These are phyloP conservation scores for Ulota crispa DNA, from an alignment of 225 moss, liverwort and hornwort genomes.

Conservation along the genomic window DNA sequence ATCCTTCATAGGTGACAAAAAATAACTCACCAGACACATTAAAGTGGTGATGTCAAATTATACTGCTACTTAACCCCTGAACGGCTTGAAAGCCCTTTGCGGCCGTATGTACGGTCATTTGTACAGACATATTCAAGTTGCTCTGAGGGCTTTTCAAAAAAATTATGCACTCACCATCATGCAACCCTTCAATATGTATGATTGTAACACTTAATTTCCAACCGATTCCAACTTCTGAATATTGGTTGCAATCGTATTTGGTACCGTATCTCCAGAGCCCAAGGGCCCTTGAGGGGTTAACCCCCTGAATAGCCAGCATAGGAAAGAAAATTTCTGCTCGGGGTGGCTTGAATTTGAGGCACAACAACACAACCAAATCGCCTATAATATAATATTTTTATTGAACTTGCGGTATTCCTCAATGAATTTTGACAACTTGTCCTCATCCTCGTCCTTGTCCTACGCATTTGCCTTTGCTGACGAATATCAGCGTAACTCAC, in stretches of 20 bases:
- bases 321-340: background rate
- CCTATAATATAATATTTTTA: background rate
- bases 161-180: no score
- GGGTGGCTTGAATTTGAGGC: background rate
- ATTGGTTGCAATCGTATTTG: no score
- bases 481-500: constrained; percentile 12
- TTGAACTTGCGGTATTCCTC: background rate
- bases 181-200: no score
- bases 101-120: no score
- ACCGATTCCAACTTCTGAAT: no score
- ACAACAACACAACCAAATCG: constrained; percentile 21
- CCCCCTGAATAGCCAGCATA: background rate
- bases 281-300: no score
- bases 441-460: background rate
- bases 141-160: no score
- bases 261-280: no score
- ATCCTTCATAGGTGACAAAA: constrained; percentile 4
- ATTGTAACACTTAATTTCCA: no score
- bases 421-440: background rate
- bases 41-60: background rate
- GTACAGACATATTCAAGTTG: no score
- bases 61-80: background rate
- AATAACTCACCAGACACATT: background rate
- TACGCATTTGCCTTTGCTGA: background rate
- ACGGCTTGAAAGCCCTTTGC: no score